Base-by-base conservation (phyloP, 2,329 filamentous ascomycete genomes). In the Davidsoniella virescens region DNA sequence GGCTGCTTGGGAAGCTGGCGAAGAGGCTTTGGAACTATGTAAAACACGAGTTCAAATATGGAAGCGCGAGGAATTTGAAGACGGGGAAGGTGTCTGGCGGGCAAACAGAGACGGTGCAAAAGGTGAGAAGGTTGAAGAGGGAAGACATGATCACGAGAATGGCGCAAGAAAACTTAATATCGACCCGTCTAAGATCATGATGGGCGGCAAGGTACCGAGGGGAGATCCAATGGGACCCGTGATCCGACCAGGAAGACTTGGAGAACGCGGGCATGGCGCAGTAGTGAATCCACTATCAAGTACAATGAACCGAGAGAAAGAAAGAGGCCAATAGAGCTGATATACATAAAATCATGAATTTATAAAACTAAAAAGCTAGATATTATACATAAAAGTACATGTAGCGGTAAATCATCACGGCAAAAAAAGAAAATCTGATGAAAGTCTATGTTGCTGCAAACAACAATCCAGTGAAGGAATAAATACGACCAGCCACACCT, bases 21-120 rank as follows among this genome's bases (percentile, higher is more conserved):
- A 96, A 67, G 86, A 93, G 66, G 84, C 87, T 33, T 67, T 96
- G 52, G 90, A 96, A 67, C 69, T 77, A 62, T 87, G 85, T 60
- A 98, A 96, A 68, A 76, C 75, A 50, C 78, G 73, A 56, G 86
- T 86, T n/a, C 92, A 98, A 69, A 81, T 98, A 40, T 95, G 90
- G 90, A 95, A 95, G 67, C 70, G 79, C 56, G 90, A 96, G 67
- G 83, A 87, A 62, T 95, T 95, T 69, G 78, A 75, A 43, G 82
- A 75, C 1, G 82, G 79, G 18, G 81, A 83, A 55, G 84, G 80
- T 5, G 74, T 92, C 42, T 95, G 88, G 88, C 80, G 87, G 65
- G 86, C 84, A 54, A 95, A 95, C 66, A 68, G 81, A 56, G 87
- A 94, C 65, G 84, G 83, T 8, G 68, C 70, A 53, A 64, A 67